Evolutionary conservation across 139 green algal species (phyloP), one percentile per base, ranked within the genome.

Genomic region (Chlamydomonas incerta): DNA sequence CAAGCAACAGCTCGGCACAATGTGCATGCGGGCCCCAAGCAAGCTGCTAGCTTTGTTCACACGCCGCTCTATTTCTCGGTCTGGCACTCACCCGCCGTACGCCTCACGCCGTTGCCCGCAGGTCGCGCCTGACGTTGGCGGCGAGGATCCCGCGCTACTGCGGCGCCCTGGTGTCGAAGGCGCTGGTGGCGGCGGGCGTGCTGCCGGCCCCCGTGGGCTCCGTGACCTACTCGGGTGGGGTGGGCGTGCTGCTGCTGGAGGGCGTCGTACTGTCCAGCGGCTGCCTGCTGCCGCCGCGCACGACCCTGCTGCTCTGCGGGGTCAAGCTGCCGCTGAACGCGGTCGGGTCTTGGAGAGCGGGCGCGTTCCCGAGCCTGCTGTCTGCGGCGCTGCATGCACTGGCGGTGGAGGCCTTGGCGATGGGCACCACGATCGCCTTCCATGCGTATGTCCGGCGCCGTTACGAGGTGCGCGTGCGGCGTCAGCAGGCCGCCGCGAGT

Each of bases 271-370:
- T 82, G 58, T 58, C 74, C 1, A 35, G 74, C 6, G 6, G 57
- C 4, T 82, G 55, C 37, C 74, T 82, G 55, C 57, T 82, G 37
- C 8, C 74, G 2, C 35, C 37, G 5, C 58, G 33, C 1, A 20
- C 33, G 4, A 35, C 58, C 0, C 1, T 24, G 28, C 31, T 82
- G 23, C n/a, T 82, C 18, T 18, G 18, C 74, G 34, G 52, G 34
- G 5, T 37, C 34, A 82, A 82, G 74, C 74, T 82, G 58, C 74
- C 74, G n/a, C 57, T 70, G 34, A 82, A 82, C 58, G 74, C 34
- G 24, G 26, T 31, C 34, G 47, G 46, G 34, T 13, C 57, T 34
- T 34, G 62, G 1, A 34, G 14, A 3, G 11, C 28, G 0, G 74
- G 74, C 6, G 57, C 74, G 13, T 34, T 37, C 2, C 23, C 23